Percentiles rank a stretch among this genome's conserved stretches.
Evolutionary conservation across 306 rosid species (phyloP).

Genomic region (Arachis stenosperma): DNA sequence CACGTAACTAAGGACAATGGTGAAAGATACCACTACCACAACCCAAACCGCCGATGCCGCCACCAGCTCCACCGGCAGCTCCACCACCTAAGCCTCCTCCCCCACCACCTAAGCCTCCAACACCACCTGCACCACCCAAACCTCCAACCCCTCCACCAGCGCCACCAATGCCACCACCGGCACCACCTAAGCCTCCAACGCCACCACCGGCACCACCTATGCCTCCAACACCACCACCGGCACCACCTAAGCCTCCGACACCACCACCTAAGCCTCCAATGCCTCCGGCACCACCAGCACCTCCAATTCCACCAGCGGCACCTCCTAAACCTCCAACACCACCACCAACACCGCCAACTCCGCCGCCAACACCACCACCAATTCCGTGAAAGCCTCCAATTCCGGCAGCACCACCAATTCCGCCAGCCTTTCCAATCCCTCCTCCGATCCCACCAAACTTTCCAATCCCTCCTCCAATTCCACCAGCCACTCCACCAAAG

Average conservation of each 20-base stretch:
- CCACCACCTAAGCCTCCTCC: not conserved
- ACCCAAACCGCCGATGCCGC: constrained; percentile 18
- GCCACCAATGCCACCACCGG: constrained; percentile 23
- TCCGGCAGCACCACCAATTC: constrained; percentile 13
- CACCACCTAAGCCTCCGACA: constrained; percentile 40
- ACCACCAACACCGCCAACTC: constrained; percentile 18
- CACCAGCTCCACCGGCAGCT: not conserved
- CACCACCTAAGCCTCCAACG: constrained; percentile 31
- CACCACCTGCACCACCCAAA: constrained; percentile 3
- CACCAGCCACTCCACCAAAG: not conserved
- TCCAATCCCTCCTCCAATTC: constrained; percentile 17
- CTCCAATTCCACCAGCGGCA: constrained; percentile 16
- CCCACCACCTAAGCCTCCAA: constrained; percentile 8
- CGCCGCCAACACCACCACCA: constrained; percentile 2
- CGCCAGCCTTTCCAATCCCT: constrained; percentile 12
- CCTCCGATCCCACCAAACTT: constrained; percentile 2
- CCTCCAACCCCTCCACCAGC: not conserved
- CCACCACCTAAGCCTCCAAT: not conserved
- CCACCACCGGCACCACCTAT: constrained; percentile 24
- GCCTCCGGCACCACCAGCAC: not conserved
- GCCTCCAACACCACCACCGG: constrained; percentile 7
- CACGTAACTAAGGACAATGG: not conserved
- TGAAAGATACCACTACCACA: not conserved
- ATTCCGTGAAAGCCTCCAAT: constrained; percentile 6
- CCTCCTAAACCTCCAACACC: constrained; percentile 5